A percentile compares a stretch with the other conserved stretches of the same genome.
phyloP scores from a whole-genome alignment of 1,139 yeast genomes.

The Protomyces lactucae-debilis region DNA sequence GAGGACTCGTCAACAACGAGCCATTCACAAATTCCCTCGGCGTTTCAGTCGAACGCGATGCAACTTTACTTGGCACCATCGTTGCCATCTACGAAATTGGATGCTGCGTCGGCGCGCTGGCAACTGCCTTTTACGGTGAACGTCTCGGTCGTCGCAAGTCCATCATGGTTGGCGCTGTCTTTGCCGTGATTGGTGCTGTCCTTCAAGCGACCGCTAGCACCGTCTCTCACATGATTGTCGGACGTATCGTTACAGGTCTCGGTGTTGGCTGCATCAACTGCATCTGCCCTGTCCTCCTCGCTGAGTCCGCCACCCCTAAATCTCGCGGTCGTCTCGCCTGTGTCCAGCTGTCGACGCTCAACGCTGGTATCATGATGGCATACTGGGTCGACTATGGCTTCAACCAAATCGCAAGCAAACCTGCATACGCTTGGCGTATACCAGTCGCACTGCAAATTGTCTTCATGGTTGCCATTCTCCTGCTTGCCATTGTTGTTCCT shows the following conservation, averaged over 20 bases:
- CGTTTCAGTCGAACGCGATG: not conserved
- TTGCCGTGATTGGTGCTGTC: slow-evolving; percentile 60
- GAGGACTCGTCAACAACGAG: slow-evolving; percentile 57
- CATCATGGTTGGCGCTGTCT: slow-evolving; percentile 54
- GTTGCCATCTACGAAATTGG: slow-evolving; percentile 72
- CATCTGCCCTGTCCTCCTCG: slow-evolving; percentile 35
- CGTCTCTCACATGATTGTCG: slow-evolving; percentile 65
- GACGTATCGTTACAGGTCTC: slow-evolving; percentile 67
- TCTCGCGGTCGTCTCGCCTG: slow-evolving; percentile 52
- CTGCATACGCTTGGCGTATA: slow-evolving; percentile 26
- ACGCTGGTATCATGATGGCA: slow-evolving; percentile 25
- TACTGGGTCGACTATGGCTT: slow-evolving; percentile 18
- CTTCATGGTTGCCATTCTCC: slow-evolving; percentile 34
- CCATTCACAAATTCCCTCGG: slow-evolving; percentile 48
- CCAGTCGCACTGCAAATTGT: slow-evolving; percentile 34
- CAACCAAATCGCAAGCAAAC: not conserved
- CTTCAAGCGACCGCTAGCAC: slow-evolving; percentile 58
- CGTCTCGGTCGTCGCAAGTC: slow-evolving; percentile 61
- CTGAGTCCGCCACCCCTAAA: slow-evolving; percentile 56
- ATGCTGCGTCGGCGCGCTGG: slow-evolving; percentile 63
- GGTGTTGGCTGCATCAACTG: slow-evolving; percentile 11
- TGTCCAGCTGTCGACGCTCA: slow-evolving; percentile 45
- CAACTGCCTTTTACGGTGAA: slow-evolving; percentile 62
- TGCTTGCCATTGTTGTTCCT: slow-evolving; percentile 40
- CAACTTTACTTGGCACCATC: slow-evolving; percentile 52